Percentiles rank a stretch among this genome's conserved stretches.
phyloP scores from a whole-genome alignment of 148 eudicot species.

The Vaccinium corymbosum region DNA sequence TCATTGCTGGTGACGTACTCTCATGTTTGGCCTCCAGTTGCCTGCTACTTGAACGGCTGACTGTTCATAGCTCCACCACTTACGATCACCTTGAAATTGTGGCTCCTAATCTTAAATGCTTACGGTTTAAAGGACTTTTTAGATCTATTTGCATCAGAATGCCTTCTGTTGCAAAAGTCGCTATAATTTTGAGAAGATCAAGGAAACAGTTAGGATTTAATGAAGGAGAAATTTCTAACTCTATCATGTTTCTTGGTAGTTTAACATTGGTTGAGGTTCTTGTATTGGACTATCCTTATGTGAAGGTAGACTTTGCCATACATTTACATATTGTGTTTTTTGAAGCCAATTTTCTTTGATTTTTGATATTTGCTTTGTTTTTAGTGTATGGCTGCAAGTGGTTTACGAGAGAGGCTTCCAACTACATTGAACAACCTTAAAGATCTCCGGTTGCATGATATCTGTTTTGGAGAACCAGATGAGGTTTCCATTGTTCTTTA shows the following conservation, averaged over 20 bases:
- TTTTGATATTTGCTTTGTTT: not conserved
- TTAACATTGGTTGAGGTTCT: not conserved
- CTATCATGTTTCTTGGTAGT: not conserved
- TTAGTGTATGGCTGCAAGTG: not conserved
- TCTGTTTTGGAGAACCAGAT: not conserved
- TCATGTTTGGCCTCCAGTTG: conserved; percentile 11
- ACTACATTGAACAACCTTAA: not conserved
- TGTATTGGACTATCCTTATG: not conserved
- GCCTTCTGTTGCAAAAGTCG: not conserved
- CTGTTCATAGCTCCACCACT: not conserved
- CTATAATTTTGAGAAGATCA: not conserved
- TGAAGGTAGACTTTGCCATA: not conserved
- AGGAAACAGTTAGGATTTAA: not conserved
- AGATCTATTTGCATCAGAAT: not conserved
- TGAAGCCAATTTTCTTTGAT: too few species aligned
- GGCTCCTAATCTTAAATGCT: not conserved
- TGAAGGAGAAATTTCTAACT: not conserved
- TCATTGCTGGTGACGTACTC: not conserved
- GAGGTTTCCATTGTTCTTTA: not conserved
- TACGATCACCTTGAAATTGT: conserved; percentile 10
- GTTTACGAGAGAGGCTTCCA: not conserved
- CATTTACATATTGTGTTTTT: too few species aligned
- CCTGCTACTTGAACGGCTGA: conserved; percentile 9
- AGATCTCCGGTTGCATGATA: not conserved
- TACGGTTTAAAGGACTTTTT: not conserved